A percentile compares a stretch with the other conserved stretches of the same genome.
Conservation (phyloP, 768 basidiomycete genomes). For the Crassisporium funariophilum region DNA sequence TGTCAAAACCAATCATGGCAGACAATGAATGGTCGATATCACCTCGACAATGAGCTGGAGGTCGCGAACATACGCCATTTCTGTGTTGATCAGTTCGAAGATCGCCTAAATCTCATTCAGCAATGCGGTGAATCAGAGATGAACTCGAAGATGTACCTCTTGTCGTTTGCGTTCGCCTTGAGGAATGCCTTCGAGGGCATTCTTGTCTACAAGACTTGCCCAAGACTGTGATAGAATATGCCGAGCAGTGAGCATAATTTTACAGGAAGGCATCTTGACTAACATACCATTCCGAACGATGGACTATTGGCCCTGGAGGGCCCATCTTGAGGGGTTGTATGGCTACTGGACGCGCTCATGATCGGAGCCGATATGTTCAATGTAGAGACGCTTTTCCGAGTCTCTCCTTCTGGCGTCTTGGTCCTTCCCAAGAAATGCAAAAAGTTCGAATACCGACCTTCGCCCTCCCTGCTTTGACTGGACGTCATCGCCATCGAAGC, state of each 20-base stretch:
- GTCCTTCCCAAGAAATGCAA: constrained; percentile 64
- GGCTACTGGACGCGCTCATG: constrained; percentile 25
- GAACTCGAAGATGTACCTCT: constrained; percentile 51
- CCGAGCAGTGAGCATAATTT: constrained; percentile 1
- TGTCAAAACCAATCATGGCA: background rate
- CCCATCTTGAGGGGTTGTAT: constrained; percentile 25
- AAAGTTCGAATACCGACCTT: constrained; percentile 49
- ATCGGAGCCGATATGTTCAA: constrained; percentile 75
- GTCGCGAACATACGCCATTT: constrained; percentile 87
- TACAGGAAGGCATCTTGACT: constrained; percentile 3
- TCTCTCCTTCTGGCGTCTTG: constrained; percentile 58
- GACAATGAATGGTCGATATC: constrained; percentile 12
- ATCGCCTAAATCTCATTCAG: constrained; percentile 57
- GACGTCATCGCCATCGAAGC: constrained; percentile 22
- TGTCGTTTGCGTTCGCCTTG: constrained; percentile 81
- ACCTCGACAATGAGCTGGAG: constrained; percentile 92
- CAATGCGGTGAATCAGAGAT: background rate
- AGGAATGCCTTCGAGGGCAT: constrained; percentile 81
- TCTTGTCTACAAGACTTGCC: constrained; percentile 88
- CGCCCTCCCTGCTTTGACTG: constrained; percentile 12
- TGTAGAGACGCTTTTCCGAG: constrained; percentile 33
- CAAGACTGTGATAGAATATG: constrained; percentile 60
- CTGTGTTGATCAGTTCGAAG: constrained; percentile 93
- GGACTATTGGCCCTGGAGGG: constrained; percentile 52
- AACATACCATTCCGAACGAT: constrained; percentile 66